phyloP scores from a whole-genome alignment of 768 basidiomycete species.

The Epithele typhae region DNA sequence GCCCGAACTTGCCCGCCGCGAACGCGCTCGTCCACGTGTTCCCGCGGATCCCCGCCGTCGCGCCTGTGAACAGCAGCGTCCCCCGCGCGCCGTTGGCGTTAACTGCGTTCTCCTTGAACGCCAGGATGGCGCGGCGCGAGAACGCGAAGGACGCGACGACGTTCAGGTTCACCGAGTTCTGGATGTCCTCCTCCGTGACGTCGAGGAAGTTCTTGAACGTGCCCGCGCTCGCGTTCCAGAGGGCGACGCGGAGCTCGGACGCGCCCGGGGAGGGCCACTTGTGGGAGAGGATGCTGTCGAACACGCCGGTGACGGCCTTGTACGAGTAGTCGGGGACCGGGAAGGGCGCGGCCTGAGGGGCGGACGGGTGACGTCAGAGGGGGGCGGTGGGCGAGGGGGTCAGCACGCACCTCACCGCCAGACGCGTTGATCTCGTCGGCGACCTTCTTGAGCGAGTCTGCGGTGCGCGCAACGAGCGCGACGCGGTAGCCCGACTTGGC shows the following conservation, averaged over 20 bases:
- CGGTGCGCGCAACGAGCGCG: slow-evolving; percentile 33
- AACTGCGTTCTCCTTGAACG: slow-evolving; percentile 28
- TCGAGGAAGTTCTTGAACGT: slow-evolving; percentile 35
- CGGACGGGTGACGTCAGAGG: not conserved
- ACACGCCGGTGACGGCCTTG: slow-evolving; percentile 24
- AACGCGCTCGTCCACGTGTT: slow-evolving; percentile 34
- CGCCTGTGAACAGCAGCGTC: slow-evolving; percentile 40
- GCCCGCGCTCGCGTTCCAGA: slow-evolving; percentile 33
- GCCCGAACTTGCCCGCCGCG: slow-evolving; percentile 35
- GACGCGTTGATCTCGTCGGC: slow-evolving; percentile 27
- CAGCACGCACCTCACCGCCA: slow-evolving; percentile 28
- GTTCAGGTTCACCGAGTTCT: slow-evolving; percentile 26
- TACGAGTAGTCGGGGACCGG: slow-evolving; percentile 30
- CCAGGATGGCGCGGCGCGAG: slow-evolving; percentile 28
- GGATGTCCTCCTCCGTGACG: slow-evolving; percentile 31
- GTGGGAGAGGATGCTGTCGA: slow-evolving; percentile 28
- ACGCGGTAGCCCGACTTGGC: slow-evolving; percentile 35
- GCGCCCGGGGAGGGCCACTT: slow-evolving; percentile 20
- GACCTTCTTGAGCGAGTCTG: slow-evolving; percentile 25
- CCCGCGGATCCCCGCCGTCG: slow-evolving; percentile 36
- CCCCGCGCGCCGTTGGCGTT: slow-evolving; percentile 30
- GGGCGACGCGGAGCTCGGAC: slow-evolving; percentile 32
- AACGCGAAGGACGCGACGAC: slow-evolving; percentile 36
- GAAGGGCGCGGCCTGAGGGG: slow-evolving; percentile 32
- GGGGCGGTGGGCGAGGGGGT: not conserved